Evolutionary conservation across 805 yeast species (phyloP), one percentile per base, ranked within the genome.

Genomic region (Clavispora asparagi): DNA sequence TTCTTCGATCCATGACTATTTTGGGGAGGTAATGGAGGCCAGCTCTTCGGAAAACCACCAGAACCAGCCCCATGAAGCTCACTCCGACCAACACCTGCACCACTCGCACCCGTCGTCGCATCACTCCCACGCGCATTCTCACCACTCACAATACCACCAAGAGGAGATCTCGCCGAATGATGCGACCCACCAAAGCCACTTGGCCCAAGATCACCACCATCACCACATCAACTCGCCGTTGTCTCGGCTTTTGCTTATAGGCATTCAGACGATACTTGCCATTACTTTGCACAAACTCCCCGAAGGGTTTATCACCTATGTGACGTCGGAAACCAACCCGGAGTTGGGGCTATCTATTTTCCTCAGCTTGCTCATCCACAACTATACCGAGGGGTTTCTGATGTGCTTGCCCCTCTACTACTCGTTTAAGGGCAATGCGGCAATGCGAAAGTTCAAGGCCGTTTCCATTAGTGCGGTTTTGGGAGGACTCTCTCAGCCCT

Each of bases 351-450:
- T 89, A 17, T 76, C 88, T 13, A 88, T 92, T 11, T 91, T 94
- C 58, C 62, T 91, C 17, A 89, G 97, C 41, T 73, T 92, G 59
- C 80, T 90, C 11, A 79, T 94, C 27, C 99, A 92, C 67, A 94
- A 94, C 63, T 83, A 89, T 54, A 84, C 91, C 19, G 99, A 92
- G 63, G 99, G 98, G 0, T 90, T 94, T 61, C 81, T 94, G 13
- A 91, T 92, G 87, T 88, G 96, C 12, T 71, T 91, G 40, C 98
- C 98, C 0, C 70, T 92, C 29, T 94, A 85, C 60, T 78, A 91
- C 43, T 88, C 95, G 8, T 71, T 92, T 51, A 48, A 60, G 1
- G 57, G 60, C 4, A 47, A 57, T 3, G 71, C 78, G 38, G 56
- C 66, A 26, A 57, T 54, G 50, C 68, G 75, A 14, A 71, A 71